Evolutionary conservation across 495 filamentous ascomycete genomes (phyloP), one percentile per base, ranked within the genome.

Genomic region (Evernia prunastri): DNA sequence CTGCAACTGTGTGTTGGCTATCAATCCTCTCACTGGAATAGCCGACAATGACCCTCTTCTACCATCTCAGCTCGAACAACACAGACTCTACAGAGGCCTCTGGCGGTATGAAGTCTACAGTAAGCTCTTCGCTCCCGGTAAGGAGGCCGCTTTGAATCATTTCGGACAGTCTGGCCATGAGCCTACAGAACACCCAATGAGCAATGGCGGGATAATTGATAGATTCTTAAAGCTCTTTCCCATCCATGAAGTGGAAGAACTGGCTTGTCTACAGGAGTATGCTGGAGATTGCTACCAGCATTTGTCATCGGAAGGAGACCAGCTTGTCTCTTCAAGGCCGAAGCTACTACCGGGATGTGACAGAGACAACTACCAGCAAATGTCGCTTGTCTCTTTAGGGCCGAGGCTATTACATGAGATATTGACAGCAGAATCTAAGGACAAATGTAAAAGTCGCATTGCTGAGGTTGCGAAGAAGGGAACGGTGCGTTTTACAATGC

Each of bases 201-300:
- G 25, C 35, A 36, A 42, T 40, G 23, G 0, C 4, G 33, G n/a
- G 6, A 27, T 29, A 37, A 12, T 20, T 8, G 5, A 13, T 23
- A 27, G 7, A 9, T 42, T 39, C 23, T 10, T 58, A 10, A 11
- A 20, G 20, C 36, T 58, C 56, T 58, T 58, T 23, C 56, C 56
- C 9, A 40, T 58, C 56, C 35, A 58, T 25, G 56, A 58, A 27
- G 56, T 58, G 11, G 56, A 58, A 58, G 56, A 58, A 40, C 12
- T 42, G 7, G 56, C 35, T 37, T 58, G 56, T 18, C 23, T 58
- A 15, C 56, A 58, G 4, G 39, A 39, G 11, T 58, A 25, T n/a
- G 56, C 33, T 36, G 7, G 7, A 20, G 29, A 25, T 11, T 58
- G 15, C 56, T 58, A 58, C 56, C 3, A 29, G n/a, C 5, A n/a